Evolutionary conservation across 2,329 filamentous ascomycete genomes (phyloP).

Genomic region (Alternaria conjuncta): DNA sequence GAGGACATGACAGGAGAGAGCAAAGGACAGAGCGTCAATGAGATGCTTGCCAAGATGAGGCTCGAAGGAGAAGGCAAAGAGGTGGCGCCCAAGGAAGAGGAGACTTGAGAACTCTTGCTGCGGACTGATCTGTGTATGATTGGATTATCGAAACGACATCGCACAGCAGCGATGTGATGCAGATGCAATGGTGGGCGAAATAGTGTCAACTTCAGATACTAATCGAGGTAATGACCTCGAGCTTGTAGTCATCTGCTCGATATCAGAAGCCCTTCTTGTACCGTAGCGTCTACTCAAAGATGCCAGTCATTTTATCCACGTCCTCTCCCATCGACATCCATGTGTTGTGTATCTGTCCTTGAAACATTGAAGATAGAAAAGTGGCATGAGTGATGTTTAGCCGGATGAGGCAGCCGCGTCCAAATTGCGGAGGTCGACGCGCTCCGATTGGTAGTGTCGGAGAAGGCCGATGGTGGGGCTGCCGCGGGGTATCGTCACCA

Average conservation of each 20-base stretch:
- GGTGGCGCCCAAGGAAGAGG: neutral
- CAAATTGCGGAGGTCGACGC: constrained; percentile 7
- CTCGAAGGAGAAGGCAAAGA: neutral
- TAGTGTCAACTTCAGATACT: neutral
- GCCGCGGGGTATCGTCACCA: constrained; percentile 5
- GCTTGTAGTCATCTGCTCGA: neutral
- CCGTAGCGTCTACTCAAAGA: neutral
- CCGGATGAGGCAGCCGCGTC: neutral
- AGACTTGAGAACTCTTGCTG: neutral
- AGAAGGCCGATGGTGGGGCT: constrained; percentile 6
- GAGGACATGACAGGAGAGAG: neutral
- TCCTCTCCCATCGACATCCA: neutral
- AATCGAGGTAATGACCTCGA: neutral
- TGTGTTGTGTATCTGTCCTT: neutral
- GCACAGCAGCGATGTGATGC: neutral
- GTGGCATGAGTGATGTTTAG: neutral
- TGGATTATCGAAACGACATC: too few relatives aligned
- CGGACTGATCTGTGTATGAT: neutral
- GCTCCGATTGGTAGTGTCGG: constrained; percentile 14
- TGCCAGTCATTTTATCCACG: too few relatives aligned
- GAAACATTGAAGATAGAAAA: neutral
- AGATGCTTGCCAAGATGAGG: neutral
- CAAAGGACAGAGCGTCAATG: neutral
- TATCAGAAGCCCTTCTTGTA: neutral
- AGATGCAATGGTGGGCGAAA: rapidly evolving